phyloP scores from a whole-genome alignment of 2,329 filamentous ascomycete genomes.

The Madurella fahalii region DNA sequence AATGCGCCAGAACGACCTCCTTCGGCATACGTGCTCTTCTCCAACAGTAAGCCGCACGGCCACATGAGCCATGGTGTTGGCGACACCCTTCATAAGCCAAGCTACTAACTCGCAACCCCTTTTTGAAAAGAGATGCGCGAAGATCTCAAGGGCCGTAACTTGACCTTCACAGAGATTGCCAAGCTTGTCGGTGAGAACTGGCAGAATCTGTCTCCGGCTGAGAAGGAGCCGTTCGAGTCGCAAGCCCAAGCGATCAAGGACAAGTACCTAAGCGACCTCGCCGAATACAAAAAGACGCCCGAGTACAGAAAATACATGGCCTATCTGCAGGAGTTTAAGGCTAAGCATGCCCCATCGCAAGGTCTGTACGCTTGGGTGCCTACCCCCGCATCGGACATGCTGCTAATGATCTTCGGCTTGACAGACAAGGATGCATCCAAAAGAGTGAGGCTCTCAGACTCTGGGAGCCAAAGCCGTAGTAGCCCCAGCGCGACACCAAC shows the following conservation, averaged over 20 bases:
- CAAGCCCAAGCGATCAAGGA: conserved; percentile 72
- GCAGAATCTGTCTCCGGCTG: conserved; percentile 63
- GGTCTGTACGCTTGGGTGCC: conserved; percentile 37
- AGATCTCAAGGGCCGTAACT: conserved; percentile 67
- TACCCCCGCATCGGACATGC: background rate
- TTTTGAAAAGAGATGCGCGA: conserved; percentile 63
- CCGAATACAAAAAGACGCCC: conserved; percentile 72
- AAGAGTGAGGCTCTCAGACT: conserved; percentile 44
- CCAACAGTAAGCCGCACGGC: conserved; percentile 60
- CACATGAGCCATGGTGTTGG: background rate
- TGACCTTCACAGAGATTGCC: conserved; percentile 79
- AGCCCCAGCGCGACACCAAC: conserved; percentile 40
- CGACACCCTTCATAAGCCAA: too few species aligned
- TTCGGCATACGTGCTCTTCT: conserved; percentile 81
- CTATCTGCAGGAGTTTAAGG: conserved; percentile 75
- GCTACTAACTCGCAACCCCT: conserved; percentile 7
- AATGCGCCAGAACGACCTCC: conserved; percentile 76
- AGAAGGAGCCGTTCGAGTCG: conserved; percentile 69
- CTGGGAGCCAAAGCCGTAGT: conserved; percentile 33
- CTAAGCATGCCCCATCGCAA: conserved; percentile 60
- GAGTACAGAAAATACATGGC: conserved; percentile 64
- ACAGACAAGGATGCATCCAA: conserved; percentile 48
- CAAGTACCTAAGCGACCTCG: conserved; percentile 67
- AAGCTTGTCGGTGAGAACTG: conserved; percentile 79
- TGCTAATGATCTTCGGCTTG: conserved; percentile 1